A percentile compares a stretch with the other conserved stretches of the same genome.
Conservation (phyloP, 306 rosid species). For the Clitoria ternatea region DNA sequence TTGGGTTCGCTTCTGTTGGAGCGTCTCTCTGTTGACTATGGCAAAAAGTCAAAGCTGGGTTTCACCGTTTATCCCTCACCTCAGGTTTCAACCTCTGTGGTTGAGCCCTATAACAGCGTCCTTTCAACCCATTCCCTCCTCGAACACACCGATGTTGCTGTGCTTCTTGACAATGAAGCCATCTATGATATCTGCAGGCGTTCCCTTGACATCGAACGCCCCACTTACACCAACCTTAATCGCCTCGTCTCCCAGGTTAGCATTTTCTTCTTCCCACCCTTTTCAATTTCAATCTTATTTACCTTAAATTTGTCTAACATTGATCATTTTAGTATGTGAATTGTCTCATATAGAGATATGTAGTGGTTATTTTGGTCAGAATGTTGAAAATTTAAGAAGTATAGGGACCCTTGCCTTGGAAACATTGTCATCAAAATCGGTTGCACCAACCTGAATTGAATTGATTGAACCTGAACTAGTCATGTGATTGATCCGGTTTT, state of each 20-base stretch:
- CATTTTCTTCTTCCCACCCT: no score
- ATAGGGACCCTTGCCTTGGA: no score
- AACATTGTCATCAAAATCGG: no score
- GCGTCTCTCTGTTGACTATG: conserved; percentile 83
- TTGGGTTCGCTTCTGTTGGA: conserved; percentile 76
- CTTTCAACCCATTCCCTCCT: conserved; percentile 89
- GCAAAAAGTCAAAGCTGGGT: conserved; percentile 74
- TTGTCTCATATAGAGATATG: no score
- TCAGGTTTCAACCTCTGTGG: conserved; percentile 85
- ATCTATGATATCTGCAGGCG: conserved; percentile 83
- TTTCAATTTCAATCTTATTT: no score
- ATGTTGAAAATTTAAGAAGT: no score
- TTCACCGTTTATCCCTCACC: conserved; percentile 90
- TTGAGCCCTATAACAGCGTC: conserved; percentile 88
- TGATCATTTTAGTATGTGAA: no score
- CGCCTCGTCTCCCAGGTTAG: conserved; percentile 76
- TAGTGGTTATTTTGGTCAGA: no score
- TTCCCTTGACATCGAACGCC: conserved; percentile 82
- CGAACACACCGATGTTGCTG: conserved; percentile 79
- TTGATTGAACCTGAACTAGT: no score
- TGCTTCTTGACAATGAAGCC: conserved; percentile 81
- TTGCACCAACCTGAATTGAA: no score
- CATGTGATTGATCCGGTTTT: no score
- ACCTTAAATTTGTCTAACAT: no score
- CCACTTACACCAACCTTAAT: conserved; percentile 84